phyloP scores from a whole-genome alignment of 2,329 filamentous ascomycete genomes.

The Penicillium sp. region DNA sequence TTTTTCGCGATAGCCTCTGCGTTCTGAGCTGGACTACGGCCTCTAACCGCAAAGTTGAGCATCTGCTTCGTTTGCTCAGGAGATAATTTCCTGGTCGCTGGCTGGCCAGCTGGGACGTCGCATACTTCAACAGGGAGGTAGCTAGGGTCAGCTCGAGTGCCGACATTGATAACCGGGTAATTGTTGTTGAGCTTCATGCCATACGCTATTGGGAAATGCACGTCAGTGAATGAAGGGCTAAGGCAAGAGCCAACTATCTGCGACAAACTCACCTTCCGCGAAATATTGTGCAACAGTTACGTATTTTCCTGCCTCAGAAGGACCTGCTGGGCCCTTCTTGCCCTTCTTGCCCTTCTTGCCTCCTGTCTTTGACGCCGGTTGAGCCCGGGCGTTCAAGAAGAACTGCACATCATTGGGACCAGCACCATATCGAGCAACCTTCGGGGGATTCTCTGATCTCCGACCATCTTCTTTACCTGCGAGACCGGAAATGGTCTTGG shows the following conservation, averaged over 20 bases:
- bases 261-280: conserved; percentile 39
- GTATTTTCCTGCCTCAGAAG: conserved; percentile 44
- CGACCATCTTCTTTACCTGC: conserved; percentile 47
- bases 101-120: conserved; percentile 66
- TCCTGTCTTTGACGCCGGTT: conserved; percentile 19
- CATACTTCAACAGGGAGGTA: conserved; percentile 72
- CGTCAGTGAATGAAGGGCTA: not conserved
- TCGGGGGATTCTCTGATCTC: conserved; percentile 40
- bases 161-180: conserved; percentile 70
- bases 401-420: conserved; percentile 61
- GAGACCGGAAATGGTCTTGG: conserved; percentile 54
- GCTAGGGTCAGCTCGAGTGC: conserved; percentile 58
- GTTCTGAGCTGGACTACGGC: conserved; percentile 66
- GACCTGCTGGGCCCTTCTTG: conserved; percentile 25
- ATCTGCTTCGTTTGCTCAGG: conserved; percentile 67
- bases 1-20: conserved; percentile 66
- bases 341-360: conserved; percentile 34
- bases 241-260: too few relatives aligned
- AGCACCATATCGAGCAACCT: conserved; percentile 44
- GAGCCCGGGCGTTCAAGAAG: conserved; percentile 46
- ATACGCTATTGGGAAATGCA: conserved; percentile 35
- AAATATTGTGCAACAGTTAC: conserved; percentile 60
- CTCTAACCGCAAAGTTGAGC: conserved; percentile 69
- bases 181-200: conserved; percentile 41
- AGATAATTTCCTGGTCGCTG: conserved; percentile 62